phyloP scores from a whole-genome alignment of 2,329 filamentous ascomycete genomes.

The Epichloe amarillans region DNA sequence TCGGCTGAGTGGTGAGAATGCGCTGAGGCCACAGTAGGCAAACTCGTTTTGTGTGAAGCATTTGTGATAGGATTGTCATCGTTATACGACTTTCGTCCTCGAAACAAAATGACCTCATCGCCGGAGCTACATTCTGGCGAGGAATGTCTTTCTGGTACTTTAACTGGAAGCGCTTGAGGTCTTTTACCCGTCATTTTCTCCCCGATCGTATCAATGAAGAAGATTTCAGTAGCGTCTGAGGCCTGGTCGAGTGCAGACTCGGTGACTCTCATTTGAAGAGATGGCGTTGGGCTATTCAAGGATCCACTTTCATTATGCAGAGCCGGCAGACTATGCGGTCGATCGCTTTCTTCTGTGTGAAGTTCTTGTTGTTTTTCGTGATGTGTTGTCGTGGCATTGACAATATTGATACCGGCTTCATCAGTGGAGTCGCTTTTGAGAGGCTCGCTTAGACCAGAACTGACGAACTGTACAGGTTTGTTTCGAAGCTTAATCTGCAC shows the following conservation, averaged over 20 bases:
- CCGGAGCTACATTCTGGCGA: constrained; percentile 34
- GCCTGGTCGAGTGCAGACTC: background rate
- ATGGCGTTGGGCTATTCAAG: background rate
- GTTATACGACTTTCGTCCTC: constrained; percentile 30
- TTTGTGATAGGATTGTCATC: background rate
- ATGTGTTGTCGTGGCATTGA: constrained; percentile 2
- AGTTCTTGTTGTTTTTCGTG: background rate
- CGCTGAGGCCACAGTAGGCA: background rate
- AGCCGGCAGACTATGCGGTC: background rate
- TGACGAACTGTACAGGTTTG: constrained; percentile 38
- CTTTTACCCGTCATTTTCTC: constrained; percentile 8
- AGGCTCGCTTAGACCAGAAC: constrained; percentile 38
- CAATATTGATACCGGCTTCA: background rate
- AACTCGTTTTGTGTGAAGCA: background rate
- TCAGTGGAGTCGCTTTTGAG: constrained; percentile 18
- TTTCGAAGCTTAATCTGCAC: constrained; percentile 29
- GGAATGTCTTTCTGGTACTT: constrained; percentile 9
- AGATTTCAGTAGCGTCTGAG: constrained; percentile 6
- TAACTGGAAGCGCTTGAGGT: background rate
- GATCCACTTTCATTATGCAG: background rate
- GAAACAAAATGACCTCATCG: constrained; percentile 55
- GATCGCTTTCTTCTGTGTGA: background rate
- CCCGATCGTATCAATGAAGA: constrained; percentile 26
- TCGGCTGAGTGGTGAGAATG: background rate
- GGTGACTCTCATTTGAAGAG: background rate